These are phyloP conservation scores for Exophiala sp. DNA, from an alignment of 2,329 filamentous ascomycete species.

Conservation along the genomic window DNA sequence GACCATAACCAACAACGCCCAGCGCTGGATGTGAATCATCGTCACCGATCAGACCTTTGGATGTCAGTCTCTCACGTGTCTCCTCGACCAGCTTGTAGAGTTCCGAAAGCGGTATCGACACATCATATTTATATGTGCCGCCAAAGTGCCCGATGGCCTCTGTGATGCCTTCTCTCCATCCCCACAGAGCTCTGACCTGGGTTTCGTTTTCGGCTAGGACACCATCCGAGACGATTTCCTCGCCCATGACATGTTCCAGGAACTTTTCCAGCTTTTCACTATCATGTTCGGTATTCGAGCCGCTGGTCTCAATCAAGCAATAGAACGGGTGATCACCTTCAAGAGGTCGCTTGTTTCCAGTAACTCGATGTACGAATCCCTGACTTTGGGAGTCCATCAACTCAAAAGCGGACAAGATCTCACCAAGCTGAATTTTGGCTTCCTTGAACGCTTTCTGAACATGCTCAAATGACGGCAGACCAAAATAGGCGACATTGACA, in stretches of 20 bases:
- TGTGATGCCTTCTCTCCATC: conserved; percentile 88
- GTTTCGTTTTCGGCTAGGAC: conserved; percentile 92
- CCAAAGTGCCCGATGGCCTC: conserved; percentile 87
- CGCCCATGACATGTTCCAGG: conserved; percentile 85
- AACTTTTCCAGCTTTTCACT: conserved; percentile 85
- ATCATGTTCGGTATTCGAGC: conserved; percentile 91
- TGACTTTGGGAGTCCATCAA: conserved; percentile 89
- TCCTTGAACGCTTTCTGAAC: conserved; percentile 81
- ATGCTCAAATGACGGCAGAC: conserved; percentile 84
- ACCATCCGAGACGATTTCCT: conserved; percentile 82
- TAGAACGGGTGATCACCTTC: conserved; percentile 89
- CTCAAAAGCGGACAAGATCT: conserved; percentile 96
- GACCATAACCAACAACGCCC: conserved; percentile 91
- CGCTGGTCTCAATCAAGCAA: conserved; percentile 93
- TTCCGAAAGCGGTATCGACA: conserved; percentile 85
- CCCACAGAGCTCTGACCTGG: conserved; percentile 80
- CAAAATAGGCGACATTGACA: conserved; percentile 93
- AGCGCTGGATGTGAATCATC: conserved; percentile 74
- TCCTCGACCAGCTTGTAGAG: conserved; percentile 90
- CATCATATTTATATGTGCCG: conserved; percentile 96
- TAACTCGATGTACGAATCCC: conserved; percentile 69
- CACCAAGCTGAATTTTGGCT: conserved; percentile 83
- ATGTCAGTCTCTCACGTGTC: conserved; percentile 66
- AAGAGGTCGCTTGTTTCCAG: conserved; percentile 73
- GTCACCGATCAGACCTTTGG: conserved; percentile 73